Evolutionary conservation across 2,329 filamentous ascomycete genomes (phyloP).

Genomic region (Claviceps purpurea): DNA sequence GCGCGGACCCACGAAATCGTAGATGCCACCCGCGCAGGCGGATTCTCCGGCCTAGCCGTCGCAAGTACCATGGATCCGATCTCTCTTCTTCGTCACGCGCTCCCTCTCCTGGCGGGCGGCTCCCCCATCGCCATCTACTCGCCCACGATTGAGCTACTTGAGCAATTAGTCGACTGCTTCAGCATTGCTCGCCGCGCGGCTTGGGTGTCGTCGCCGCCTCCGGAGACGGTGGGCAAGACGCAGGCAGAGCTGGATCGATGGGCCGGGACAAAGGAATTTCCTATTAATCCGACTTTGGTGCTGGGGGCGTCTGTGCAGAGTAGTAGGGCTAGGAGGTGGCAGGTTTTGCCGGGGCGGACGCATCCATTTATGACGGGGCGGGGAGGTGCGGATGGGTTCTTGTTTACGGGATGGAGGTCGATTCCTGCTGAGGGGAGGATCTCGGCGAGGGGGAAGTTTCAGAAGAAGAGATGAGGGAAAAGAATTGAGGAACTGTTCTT

Average conservation of each 20-base stretch:
- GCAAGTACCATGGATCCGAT: constrained; percentile 71
- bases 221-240: constrained; percentile 30
- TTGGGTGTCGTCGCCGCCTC: constrained; percentile 45
- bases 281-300: constrained; percentile 73
- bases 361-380: constrained; percentile 86
- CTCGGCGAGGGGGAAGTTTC: constrained; percentile 68
- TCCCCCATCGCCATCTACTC: constrained; percentile 79
- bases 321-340: constrained; percentile 66
- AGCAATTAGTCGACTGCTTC: constrained; percentile 69
- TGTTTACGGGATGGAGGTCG: constrained; percentile 74
- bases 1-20: constrained; percentile 58
- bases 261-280: constrained; percentile 60
- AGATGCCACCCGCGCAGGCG: constrained; percentile 58
- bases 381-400: constrained; percentile 79
- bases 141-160: constrained; percentile 65
- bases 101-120: constrained; percentile 73
- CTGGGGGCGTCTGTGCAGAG: constrained; percentile 72
- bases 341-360: constrained; percentile 81
- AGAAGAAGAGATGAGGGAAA: constrained; percentile 39
- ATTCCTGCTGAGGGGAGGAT: constrained; percentile 68
- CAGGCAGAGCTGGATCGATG: constrained; percentile 39
- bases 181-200: constrained; percentile 66
- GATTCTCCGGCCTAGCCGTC: constrained; percentile 72
- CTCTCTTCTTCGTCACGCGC: constrained; percentile 57
- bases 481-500: background rate